Conservation (phyloP, 129 eudicot species). For the Escallonia rubra region DNA sequence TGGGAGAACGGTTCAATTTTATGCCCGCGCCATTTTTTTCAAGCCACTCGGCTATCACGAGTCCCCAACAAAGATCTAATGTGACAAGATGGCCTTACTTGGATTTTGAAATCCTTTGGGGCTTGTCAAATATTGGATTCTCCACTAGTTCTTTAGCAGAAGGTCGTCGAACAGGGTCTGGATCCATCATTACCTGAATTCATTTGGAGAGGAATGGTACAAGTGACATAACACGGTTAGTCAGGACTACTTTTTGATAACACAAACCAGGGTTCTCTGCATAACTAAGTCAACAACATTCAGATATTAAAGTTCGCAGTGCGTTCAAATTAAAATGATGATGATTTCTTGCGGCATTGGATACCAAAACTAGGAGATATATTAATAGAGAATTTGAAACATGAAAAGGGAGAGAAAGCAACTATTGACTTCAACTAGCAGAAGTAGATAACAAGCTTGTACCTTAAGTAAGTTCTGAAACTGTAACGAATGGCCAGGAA, state of each 20-base stretch:
- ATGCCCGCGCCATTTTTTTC: slow-evolving; percentile 12
- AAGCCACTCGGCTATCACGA: not conserved
- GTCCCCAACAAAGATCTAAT: slow-evolving; percentile 2
- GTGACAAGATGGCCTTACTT: slow-evolving; percentile 20
- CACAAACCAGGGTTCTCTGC: too few species aligned
- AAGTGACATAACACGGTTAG: not conserved
- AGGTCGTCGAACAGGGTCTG: slow-evolving; percentile 78
- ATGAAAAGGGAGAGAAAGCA: too few species aligned
- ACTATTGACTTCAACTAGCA: not conserved
- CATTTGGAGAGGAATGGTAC: too few species aligned
- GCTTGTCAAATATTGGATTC: slow-evolving; percentile 53
- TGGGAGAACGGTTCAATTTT: slow-evolving; percentile 9
- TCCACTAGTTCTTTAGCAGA: slow-evolving; percentile 64
- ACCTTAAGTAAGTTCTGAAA: slow-evolving; percentile 86
- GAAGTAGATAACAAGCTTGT: not conserved
- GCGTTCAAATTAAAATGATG: not conserved
- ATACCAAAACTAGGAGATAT: too few species aligned
- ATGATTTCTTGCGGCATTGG: too few species aligned
- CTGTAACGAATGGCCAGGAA: slow-evolving; percentile 75
- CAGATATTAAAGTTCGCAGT: not conserved
- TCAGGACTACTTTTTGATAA: not conserved
- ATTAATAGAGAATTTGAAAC: too few species aligned
- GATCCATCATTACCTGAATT: slow-evolving; percentile 79
- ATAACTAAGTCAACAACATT: too few species aligned
- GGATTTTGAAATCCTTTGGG: slow-evolving; percentile 20